Base-by-base conservation (phyloP, 805 yeast genomes). In the Myxozyma neotropica region DNA sequence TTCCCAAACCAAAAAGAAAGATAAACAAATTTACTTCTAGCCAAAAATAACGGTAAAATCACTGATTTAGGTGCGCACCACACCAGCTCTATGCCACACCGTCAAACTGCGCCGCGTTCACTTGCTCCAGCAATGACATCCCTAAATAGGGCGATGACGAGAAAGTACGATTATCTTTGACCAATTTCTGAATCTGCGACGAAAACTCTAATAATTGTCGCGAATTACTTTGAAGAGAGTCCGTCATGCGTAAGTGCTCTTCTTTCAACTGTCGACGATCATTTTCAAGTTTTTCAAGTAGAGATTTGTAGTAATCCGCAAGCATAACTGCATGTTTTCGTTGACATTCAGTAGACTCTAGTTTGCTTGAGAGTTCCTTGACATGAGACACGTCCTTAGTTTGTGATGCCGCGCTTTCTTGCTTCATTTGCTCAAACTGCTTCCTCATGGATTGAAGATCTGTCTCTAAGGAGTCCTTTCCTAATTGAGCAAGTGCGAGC, bases 401-500 rank as follows among this genome's bases (percentile, higher is more conserved):
- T 24, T 27, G 29, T 29, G 29, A 49, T 27, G 17, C 40, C 6
- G 15, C 40, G 13, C 39, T 44, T 21, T 31, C 38, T 1, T n/a
- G 4, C 6, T 23, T 24, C 8, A 58, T 33, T 10, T 35, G 19
- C n/a, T 23, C 38, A n/a, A 59, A 40, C 12, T 48, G 46, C 39
- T 47, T 26, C 47, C 55, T 53, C 24, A 55, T 40, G 38, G 29
- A 36, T 43, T 21, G 27, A 29, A 49, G 29, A 65, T 63, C 66
- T 5, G 8, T 26, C 23, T 48, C 53, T 4, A 53, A 47, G 3
- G 31, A 50, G 17, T 21, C 56, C 29, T 72, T 59, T 43, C 70
- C 69, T 13, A 66, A 57, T 51, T 73, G 70, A 47, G 76, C 78
- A n/a, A 68, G 70, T 49, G 72, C 74, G n/a, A 68, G 48, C 42